These are phyloP conservation scores for Penicillium sp. DNA, from an alignment of 2,329 filamentous ascomycete species.

Conservation along the genomic window DNA sequence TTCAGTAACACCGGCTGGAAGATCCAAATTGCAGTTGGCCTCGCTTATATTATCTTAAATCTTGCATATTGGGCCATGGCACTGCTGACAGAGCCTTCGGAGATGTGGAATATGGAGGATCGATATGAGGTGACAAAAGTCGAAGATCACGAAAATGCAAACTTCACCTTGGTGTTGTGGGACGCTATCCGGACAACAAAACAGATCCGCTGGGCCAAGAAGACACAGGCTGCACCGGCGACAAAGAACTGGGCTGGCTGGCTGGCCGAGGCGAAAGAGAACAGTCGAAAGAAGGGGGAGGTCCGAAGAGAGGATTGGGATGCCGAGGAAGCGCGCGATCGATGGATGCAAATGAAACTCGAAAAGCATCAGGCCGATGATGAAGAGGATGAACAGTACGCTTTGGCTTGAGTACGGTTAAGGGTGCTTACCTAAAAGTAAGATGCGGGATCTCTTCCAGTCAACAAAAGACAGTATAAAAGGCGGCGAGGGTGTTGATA, in stretches of 20 bases:
- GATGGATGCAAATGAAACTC: constrained; percentile 1
- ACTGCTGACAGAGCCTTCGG: constrained; percentile 50
- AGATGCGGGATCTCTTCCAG: no score
- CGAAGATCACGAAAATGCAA: constrained; percentile 47
- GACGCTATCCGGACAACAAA: constrained; percentile 59
- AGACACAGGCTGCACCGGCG: constrained; percentile 54
- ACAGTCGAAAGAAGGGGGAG: constrained; percentile 4
- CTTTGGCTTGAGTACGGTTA: no score
- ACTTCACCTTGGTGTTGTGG: constrained; percentile 61
- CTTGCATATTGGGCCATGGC: constrained; percentile 61
- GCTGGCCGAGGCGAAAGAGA: constrained; percentile 41
- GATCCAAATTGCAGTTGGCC: constrained; percentile 61
- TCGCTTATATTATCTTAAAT: constrained; percentile 61
- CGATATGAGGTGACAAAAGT: constrained; percentile 51
- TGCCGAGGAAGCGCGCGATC: constrained; percentile 1
- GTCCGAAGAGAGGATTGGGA: not conserved
- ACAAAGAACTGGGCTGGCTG: constrained; percentile 58
- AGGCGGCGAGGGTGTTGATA: no score
- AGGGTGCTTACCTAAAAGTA: no score
- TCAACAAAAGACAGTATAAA: no score
- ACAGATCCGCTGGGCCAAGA: constrained; percentile 56
- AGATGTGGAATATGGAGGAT: constrained; percentile 57
- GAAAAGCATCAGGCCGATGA: no score
- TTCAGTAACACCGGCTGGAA: constrained; percentile 65
- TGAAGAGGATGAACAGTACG: no score